Percentiles rank a stretch among this genome's conserved stretches.
These are phyloP conservation scores for Barbarea vulgaris DNA, from an alignment of 345 rosid genomes.

Conservation along the genomic window DNA sequence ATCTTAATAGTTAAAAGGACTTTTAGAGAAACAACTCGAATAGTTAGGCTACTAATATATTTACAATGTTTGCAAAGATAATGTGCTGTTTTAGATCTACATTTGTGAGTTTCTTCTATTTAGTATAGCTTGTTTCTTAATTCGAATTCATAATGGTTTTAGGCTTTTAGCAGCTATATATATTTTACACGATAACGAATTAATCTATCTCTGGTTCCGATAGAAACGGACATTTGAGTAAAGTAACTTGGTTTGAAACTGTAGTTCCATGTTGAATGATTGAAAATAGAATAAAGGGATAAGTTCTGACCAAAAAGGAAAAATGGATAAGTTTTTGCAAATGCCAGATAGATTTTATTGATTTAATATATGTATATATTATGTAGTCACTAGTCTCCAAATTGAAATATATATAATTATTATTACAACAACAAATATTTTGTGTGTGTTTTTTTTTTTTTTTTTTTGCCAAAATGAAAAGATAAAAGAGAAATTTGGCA, in stretches of 20 bases:
- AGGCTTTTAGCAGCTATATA: no score
- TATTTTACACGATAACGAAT: not conserved
- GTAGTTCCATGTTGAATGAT: slow-evolving; percentile 20
- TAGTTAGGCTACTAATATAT: not conserved
- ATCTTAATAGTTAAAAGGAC: no score
- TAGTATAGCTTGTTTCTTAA: not conserved
- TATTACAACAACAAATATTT: not conserved
- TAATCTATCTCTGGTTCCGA: not conserved
- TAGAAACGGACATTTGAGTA: not conserved
- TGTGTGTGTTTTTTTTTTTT: not conserved
- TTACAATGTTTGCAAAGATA: not conserved
- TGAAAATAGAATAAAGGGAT: slow-evolving; percentile 6
- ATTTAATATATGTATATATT: not conserved
- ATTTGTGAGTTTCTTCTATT: not conserved
- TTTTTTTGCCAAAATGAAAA: not conserved
- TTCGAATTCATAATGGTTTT: not conserved
- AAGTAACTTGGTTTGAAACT: slow-evolving; percentile 5
- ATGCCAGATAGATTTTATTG: slow-evolving; percentile 8
- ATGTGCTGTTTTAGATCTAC: not conserved
- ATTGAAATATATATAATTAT: not conserved
- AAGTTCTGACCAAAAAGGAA: not conserved
- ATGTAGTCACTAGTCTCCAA: not conserved
- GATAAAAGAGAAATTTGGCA: slow-evolving; percentile 36
- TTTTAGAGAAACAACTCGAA: not conserved
- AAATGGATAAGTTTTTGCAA: slow-evolving; percentile 3